Evolutionary conservation across 2,329 filamentous ascomycete genomes (phyloP).

Genomic region (Pseudogymnoascus sp.): DNA sequence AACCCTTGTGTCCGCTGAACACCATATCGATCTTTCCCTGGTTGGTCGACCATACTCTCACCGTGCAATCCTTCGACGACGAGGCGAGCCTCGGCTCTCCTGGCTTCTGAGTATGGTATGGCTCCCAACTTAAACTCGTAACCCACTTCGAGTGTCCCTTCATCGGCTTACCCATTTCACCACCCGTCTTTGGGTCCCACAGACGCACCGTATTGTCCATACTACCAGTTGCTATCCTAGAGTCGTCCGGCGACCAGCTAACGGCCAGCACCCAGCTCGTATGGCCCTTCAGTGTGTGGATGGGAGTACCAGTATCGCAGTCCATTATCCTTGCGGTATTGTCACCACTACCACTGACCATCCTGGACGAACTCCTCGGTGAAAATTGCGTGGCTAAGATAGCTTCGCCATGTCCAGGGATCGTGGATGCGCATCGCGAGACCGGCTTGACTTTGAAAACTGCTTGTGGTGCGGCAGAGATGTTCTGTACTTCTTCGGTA

Average conservation of each 20-base stretch:
- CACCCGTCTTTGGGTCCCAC: constrained; percentile 79
- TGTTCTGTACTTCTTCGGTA: constrained; percentile 32
- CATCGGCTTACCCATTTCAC: constrained; percentile 57
- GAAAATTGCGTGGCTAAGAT: constrained; percentile 84
- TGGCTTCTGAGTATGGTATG: constrained; percentile 70
- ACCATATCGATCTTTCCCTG: constrained; percentile 72
- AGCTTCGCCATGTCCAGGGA: constrained; percentile 84
- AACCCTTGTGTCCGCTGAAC: constrained; percentile 79
- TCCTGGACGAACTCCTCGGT: constrained; percentile 62
- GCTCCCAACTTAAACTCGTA: constrained; percentile 83
- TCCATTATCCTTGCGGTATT: constrained; percentile 91
- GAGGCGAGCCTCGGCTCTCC: constrained; percentile 75
- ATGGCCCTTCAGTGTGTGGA: constrained; percentile 79
- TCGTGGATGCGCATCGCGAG: constrained; percentile 78
- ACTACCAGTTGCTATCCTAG: constrained; percentile 74
- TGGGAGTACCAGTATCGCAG: constrained; percentile 83
- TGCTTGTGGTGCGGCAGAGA: constrained; percentile 69
- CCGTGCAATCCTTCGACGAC: constrained; percentile 80
- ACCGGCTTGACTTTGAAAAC: constrained; percentile 91
- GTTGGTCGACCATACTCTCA: constrained; percentile 78
- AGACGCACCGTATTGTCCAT: constrained; percentile 89
- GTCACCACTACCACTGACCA: constrained; percentile 87
- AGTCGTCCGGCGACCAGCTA: constrained; percentile 76
- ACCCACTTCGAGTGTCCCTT: constrained; percentile 88
- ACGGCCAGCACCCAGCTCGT: constrained; percentile 84